Evolutionary conservation across 306 rosid species (phyloP), one percentile per base, ranked within the genome.

Genomic region (Carpinus viminea): DNA sequence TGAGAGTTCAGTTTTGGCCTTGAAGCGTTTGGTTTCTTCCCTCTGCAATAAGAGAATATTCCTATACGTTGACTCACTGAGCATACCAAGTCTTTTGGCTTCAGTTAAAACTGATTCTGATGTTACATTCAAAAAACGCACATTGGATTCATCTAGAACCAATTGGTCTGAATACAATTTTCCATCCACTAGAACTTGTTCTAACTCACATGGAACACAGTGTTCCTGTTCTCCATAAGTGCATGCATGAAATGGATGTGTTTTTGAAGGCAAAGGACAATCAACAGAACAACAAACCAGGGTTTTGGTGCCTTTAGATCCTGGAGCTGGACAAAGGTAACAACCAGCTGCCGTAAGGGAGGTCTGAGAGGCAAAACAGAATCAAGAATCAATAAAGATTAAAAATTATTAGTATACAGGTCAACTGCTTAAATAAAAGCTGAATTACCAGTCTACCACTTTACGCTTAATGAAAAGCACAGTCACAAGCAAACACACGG

Each of bases 311-410:
- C 98, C 98, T 78, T 48, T 87, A 54, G 98, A 92, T 74, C 97
- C 91, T 6, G 99, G 98, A 79, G 90, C 91, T 5, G 98, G 99
- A 83, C 94, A 91, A 73, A 95, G 92, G 89, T 91, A 95, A 82
- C 99, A 95, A 51, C 97, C 99, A 56, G 91, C 99, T 7, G 86
- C 96, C 17, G 96, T 95, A 55, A 93, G 79, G 74, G 97, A 95
- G 41, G 87, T 93, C 99, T 95, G 78, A 81, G n/a, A 60, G 45
- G 20, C 4, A 21, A 70, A 50, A 50, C 57, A 70, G 26, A 28
- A 36, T 41, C 48, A 66, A 2, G 1, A 66, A 8, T 66, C 15
- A 38, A 8, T 36, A 8, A 38, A 66, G 71, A 66, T 66, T 36
- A n/a, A 36, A 24, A 68, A 46, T 55, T 12, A 20, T 43, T 70